phyloP scores from a whole-genome alignment of 176 grass and related monocot genomes.

The Avena sativa region DNA sequence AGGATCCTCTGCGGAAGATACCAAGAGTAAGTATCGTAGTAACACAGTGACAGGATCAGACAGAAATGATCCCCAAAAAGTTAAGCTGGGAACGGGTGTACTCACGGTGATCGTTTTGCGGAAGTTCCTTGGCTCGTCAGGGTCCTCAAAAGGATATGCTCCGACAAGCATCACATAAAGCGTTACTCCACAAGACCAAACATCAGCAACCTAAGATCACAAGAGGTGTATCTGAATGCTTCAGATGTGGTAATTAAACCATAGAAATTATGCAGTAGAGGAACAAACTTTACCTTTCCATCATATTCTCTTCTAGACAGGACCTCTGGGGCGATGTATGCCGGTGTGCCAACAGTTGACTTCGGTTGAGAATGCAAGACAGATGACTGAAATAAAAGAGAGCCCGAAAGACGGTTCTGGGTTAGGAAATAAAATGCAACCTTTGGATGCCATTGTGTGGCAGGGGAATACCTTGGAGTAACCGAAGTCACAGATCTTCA shows the following conservation, averaged over 20 bases:
- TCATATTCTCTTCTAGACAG: slow-evolving; percentile 84
- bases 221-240: neutral
- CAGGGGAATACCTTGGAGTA: slow-evolving; percentile 79
- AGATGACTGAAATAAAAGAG: slow-evolving; percentile 65
- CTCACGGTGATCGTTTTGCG: slow-evolving; percentile 50
- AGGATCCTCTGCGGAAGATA: slow-evolving; percentile 73
- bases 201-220: slow-evolving; percentile 79
- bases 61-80: neutral
- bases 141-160: slow-evolving; percentile 87
- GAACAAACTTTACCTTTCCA: slow-evolving; percentile 68
- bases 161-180: slow-evolving; percentile 93
- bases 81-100: neutral
- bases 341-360: slow-evolving; percentile 88
- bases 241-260: neutral
- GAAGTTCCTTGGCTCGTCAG: slow-evolving; percentile 31
- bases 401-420: neutral
- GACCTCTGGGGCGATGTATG: slow-evolving; percentile 91
- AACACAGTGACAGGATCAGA: neutral
- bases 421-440: slow-evolving; percentile 12
- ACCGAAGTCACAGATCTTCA: slow-evolving; percentile 96
- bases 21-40: neutral
- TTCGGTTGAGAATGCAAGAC: slow-evolving; percentile 96
- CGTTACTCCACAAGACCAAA: slow-evolving; percentile 94
- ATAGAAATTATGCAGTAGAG: neutral
- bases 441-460: neutral